These are phyloP conservation scores for Aspergillus texensis DNA, from an alignment of 2,329 filamentous ascomycete genomes.

Conservation along the genomic window DNA sequence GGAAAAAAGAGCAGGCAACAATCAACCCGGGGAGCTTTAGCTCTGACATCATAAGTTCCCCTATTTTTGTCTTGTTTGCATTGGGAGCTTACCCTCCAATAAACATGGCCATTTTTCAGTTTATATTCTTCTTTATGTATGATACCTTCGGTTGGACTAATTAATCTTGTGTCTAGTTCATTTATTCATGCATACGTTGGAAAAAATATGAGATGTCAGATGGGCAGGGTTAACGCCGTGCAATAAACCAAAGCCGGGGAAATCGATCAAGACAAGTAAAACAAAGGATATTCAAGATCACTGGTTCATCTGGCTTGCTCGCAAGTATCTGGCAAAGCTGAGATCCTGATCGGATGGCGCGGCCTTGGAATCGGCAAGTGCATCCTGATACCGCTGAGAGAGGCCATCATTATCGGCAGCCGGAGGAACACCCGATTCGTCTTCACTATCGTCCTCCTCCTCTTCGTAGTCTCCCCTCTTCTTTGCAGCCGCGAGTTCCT, in stretches of 20 bases:
- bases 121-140: neutral
- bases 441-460: constrained; percentile 53
- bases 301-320: constrained; percentile 38
- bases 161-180: constrained; percentile 3
- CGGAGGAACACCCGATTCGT: constrained; percentile 61
- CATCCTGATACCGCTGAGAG: constrained; percentile 74
- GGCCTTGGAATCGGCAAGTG: constrained; percentile 60
- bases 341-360: constrained; percentile 49
- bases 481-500: constrained; percentile 28
- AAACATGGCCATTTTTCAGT: no score
- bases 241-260: neutral
- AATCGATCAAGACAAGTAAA: neutral
- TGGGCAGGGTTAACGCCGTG: neutral
- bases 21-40: neutral
- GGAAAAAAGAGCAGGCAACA: neutral
- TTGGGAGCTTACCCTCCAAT: neutral
- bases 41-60: neutral
- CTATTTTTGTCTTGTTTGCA: neutral
- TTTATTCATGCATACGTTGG: constrained; percentile 3
- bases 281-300: constrained; percentile 11
- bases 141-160: neutral
- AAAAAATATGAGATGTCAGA: neutral
- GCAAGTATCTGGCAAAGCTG: constrained; percentile 56
- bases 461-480: constrained; percentile 41
- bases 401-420: constrained; percentile 67